phyloP scores from a whole-genome alignment of 2,329 filamentous ascomycete species.

The Cladobotryum mycophilum region DNA sequence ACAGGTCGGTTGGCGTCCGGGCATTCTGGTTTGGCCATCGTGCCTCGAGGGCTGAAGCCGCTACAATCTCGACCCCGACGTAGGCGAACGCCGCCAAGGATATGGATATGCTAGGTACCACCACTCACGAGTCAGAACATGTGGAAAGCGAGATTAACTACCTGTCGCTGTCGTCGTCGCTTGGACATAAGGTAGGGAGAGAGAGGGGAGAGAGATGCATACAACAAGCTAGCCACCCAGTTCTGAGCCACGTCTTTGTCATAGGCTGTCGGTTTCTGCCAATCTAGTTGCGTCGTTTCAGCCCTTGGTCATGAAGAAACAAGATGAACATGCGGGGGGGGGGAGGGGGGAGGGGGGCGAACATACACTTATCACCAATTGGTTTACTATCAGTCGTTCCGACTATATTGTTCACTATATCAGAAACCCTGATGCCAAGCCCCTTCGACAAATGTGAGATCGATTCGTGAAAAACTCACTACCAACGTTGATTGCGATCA shows the following conservation, averaged over 20 bases:
- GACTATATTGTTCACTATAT: background rate
- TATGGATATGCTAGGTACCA: slow-evolving; percentile 20
- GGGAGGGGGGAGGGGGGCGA: too few relatives aligned
- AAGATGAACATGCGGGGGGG: too few relatives aligned
- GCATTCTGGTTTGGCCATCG: slow-evolving; percentile 16
- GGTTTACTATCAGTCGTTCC: background rate
- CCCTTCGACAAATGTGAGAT: background rate
- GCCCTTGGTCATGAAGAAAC: too few relatives aligned
- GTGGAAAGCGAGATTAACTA: too few relatives aligned
- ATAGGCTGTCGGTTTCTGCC: slow-evolving; percentile 13
- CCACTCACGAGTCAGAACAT: too few relatives aligned
- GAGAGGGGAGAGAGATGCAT: slow-evolving; percentile 5
- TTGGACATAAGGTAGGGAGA: background rate
- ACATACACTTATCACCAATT: slow-evolving; percentile 1
- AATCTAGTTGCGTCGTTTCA: background rate
- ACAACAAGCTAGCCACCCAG: slow-evolving; percentile 22
- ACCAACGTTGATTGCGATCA: slow-evolving; percentile 17
- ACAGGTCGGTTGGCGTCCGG: background rate
- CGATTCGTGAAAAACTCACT: background rate
- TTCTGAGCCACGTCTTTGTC: slow-evolving; percentile 16
- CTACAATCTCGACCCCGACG: slow-evolving; percentile 27
- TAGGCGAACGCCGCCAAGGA: slow-evolving; percentile 28
- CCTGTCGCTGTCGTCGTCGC: too few relatives aligned
- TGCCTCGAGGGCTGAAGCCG: slow-evolving; percentile 27
- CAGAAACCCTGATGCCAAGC: background rate